These are phyloP conservation scores for Platanthera zijinensis DNA, from an alignment of 106 monocot species.

Conservation along the genomic window DNA sequence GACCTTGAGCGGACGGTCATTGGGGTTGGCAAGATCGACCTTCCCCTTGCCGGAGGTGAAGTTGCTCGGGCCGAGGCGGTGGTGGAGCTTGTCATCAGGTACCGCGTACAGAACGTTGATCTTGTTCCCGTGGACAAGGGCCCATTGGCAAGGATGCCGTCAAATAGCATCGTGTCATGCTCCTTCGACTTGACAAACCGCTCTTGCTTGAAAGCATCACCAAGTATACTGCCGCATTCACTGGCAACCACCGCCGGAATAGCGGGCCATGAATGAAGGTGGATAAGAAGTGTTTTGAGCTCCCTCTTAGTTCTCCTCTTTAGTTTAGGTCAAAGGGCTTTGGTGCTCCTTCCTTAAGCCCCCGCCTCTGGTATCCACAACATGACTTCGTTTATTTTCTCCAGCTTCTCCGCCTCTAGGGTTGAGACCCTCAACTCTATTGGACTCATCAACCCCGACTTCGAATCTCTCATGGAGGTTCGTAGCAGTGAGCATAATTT, in stretches of 20 bases:
- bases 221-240: constrained; percentile 76
- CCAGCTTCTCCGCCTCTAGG: too few species aligned
- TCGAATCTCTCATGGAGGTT: too few species aligned
- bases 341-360: too few species aligned
- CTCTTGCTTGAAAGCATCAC: constrained; percentile 65
- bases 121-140: constrained; percentile 70
- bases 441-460: too few species aligned
- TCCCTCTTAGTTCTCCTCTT: too few species aligned
- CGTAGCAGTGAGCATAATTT: too few species aligned
- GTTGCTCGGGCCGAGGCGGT: constrained; percentile 50
- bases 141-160: constrained; percentile 37
- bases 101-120: constrained; percentile 70
- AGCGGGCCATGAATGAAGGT: not conserved
- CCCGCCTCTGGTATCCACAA: too few species aligned
- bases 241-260: constrained; percentile 18
- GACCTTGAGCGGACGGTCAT: constrained; percentile 68
- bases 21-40: constrained; percentile 48
- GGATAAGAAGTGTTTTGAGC: too few species aligned
- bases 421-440: too few species aligned
- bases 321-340: too few species aligned
- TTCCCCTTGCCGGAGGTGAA: constrained; percentile 84
- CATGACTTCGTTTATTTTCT: too few species aligned
- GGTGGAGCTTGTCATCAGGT: constrained; percentile 66
- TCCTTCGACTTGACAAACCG: constrained; percentile 75
- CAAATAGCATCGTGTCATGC: constrained; percentile 53